phyloP scores from a whole-genome alignment of 805 yeast species.

The Candida boleticola region DNA sequence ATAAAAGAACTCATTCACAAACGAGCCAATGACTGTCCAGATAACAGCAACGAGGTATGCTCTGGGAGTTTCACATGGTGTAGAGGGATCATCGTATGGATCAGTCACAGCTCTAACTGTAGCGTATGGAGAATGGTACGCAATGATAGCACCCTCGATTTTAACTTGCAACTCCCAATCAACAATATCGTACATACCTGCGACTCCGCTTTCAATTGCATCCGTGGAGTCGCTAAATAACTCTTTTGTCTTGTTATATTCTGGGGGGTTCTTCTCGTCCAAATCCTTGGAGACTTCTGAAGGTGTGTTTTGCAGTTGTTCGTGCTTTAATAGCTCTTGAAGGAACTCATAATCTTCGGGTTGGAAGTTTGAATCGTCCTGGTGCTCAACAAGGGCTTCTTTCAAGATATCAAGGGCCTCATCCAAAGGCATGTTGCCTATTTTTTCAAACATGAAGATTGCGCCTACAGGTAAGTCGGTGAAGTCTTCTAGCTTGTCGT shows the following conservation, averaged over 20 bases:
- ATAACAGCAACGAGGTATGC: slow-evolving; percentile 51
- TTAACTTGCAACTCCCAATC: slow-evolving; percentile 26
- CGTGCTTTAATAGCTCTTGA: slow-evolving; percentile 14
- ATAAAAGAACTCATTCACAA: slow-evolving; percentile 54
- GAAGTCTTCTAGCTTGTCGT: slow-evolving; percentile 22
- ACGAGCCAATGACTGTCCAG: slow-evolving; percentile 51
- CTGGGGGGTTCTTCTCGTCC: neutral
- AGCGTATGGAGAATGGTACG: slow-evolving; percentile 31
- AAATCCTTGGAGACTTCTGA: neutral
- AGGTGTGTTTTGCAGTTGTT: slow-evolving; percentile 1
- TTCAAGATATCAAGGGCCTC: slow-evolving; percentile 28
- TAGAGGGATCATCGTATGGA: slow-evolving; percentile 34
- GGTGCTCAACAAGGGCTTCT: slow-evolving; percentile 26
- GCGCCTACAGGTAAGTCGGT: slow-evolving; percentile 31
- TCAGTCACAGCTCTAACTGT: slow-evolving; percentile 30
- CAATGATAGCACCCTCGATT: slow-evolving; percentile 41
- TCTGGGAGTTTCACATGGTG: slow-evolving; percentile 38
- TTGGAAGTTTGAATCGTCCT: slow-evolving; percentile 34
- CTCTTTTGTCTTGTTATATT: neutral
- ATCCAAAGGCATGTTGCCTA: slow-evolving; percentile 17
- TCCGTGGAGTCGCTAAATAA: slow-evolving; percentile 1
- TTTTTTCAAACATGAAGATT: slow-evolving; percentile 29
- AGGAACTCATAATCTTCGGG: slow-evolving; percentile 24
- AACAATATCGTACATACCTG: slow-evolving; percentile 7
- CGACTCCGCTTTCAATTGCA: neutral